Conservation (phyloP, 805 yeast species). For the Starmera amethionina region DNA sequence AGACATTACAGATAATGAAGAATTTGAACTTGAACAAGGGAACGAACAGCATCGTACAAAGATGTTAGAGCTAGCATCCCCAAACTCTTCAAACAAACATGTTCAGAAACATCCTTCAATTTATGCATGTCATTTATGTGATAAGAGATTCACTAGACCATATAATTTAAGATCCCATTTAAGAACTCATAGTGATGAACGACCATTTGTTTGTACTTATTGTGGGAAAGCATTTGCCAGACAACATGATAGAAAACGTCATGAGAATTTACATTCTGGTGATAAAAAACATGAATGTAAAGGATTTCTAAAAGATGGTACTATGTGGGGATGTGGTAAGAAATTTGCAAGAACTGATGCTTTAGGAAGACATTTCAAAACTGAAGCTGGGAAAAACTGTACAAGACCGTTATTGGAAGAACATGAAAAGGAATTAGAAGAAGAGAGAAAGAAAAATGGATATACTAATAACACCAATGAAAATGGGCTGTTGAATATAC, state of each 20-base stretch:
- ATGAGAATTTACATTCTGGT: conserved; percentile 68
- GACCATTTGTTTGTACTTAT: conserved; percentile 62
- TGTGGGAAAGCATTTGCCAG: conserved; percentile 81
- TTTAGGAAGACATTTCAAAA: conserved; percentile 65
- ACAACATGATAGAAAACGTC: conserved; percentile 69
- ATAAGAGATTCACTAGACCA: conserved; percentile 82
- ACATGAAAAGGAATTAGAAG: conserved; percentile 22
- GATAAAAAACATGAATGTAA: conserved; percentile 66
- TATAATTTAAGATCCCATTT: conserved; percentile 87
- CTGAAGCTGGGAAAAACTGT: conserved; percentile 70
- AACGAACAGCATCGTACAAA: conserved; percentile 28
- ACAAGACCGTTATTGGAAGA: conserved; percentile 60
- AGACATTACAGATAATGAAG: conserved; percentile 1
- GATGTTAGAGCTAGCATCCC: conserved; percentile 56
- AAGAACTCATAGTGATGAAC: conserved; percentile 81
- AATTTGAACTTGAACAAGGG: conserved; percentile 18
- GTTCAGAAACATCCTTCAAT: conserved; percentile 65
- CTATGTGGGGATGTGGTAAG: conserved; percentile 73
- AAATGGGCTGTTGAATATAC: conserved; percentile 4
- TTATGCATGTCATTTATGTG: conserved; percentile 76
- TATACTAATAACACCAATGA: background rate
- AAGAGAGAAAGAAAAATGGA: conserved; percentile 1
- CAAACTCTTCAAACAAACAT: conserved; percentile 41
- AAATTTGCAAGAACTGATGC: conserved; percentile 77
- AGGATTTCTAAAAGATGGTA: conserved; percentile 50